Conservation (phyloP, 1,284 basidiomycete genomes). For the Cryptococcus floricola region DNA sequence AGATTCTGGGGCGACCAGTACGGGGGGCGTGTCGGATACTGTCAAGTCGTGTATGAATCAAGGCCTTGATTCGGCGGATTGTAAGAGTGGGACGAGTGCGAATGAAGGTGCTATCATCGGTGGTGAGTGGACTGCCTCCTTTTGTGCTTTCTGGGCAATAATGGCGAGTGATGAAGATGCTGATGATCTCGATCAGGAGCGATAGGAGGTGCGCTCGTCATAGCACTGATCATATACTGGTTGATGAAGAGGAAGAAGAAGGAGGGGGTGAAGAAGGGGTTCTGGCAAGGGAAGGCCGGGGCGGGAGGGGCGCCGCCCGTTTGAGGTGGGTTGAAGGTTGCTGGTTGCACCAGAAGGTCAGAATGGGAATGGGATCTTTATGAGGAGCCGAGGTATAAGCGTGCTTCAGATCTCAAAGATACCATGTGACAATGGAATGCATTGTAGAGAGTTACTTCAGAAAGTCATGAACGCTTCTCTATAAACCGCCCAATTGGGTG, state of each 20-base stretch:
- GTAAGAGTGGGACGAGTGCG: slow-evolving; percentile 3
- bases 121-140: slow-evolving; percentile 1
- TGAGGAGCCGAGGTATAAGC: no score
- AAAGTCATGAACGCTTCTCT: no score
- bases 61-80: slow-evolving; percentile 6
- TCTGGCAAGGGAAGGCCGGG: background rate
- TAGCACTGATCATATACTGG: background rate
- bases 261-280: background rate
- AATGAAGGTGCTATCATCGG: slow-evolving; percentile 5
- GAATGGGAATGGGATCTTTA: no score
- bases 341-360: no score
- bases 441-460: no score
- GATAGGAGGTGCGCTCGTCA: background rate
- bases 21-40: slow-evolving; percentile 1
- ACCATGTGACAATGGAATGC: no score
- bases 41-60: slow-evolving; percentile 5
- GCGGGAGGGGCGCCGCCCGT: background rate
- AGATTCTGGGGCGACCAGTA: background rate
- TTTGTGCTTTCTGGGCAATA: background rate
- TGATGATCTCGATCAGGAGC: background rate
- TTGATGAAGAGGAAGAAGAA: background rate
- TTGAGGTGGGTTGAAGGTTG: no score
- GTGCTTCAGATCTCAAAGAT: no score
- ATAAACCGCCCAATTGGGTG: no score
- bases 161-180: background rate